These are phyloP conservation scores for Lecanicillium sp. DNA, from an alignment of 2,329 filamentous ascomycete genomes.

Conservation along the genomic window DNA sequence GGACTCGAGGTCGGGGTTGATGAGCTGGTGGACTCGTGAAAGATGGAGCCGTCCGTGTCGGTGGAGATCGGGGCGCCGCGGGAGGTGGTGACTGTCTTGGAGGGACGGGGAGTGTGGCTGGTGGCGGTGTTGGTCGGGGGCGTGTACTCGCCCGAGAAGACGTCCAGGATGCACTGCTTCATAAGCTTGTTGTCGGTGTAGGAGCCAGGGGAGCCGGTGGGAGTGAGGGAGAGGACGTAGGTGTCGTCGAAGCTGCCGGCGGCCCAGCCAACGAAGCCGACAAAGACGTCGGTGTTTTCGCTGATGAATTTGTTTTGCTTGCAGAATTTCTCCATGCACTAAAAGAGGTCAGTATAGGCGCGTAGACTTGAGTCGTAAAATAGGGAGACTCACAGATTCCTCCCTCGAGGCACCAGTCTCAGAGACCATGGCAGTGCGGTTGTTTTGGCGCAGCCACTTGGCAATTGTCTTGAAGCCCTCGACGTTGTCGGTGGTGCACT, in stretches of 20 bases:
- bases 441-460: slow-evolving; percentile 35
- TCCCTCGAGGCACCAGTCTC: slow-evolving; percentile 46
- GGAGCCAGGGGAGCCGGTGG: slow-evolving; percentile 20
- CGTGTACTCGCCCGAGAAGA: slow-evolving; percentile 24
- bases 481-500: slow-evolving; percentile 49
- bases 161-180: slow-evolving; percentile 35
- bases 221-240: slow-evolving; percentile 40
- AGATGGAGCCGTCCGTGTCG: slow-evolving; percentile 2
- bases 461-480: slow-evolving; percentile 42
- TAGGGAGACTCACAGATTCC: slow-evolving; percentile 27
- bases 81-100: background rate
- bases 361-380: background rate
- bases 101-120: background rate
- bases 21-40: background rate
- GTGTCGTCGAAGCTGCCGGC: slow-evolving; percentile 37
- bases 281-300: slow-evolving; percentile 40
- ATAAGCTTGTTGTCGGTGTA: slow-evolving; percentile 36
- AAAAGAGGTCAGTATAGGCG: slow-evolving; percentile 9
- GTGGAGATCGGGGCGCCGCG: background rate
- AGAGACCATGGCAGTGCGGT: slow-evolving; percentile 43
- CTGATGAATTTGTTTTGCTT: slow-evolving; percentile 41
- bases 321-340: slow-evolving; percentile 40
- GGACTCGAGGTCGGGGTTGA: background rate
- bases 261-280: slow-evolving; percentile 41
- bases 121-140: slow-evolving; percentile 7